A percentile compares a stretch with the other conserved stretches of the same genome.
phyloP scores from a whole-genome alignment of 495 filamentous ascomycete genomes.

The Penicillium ochrochloron region DNA sequence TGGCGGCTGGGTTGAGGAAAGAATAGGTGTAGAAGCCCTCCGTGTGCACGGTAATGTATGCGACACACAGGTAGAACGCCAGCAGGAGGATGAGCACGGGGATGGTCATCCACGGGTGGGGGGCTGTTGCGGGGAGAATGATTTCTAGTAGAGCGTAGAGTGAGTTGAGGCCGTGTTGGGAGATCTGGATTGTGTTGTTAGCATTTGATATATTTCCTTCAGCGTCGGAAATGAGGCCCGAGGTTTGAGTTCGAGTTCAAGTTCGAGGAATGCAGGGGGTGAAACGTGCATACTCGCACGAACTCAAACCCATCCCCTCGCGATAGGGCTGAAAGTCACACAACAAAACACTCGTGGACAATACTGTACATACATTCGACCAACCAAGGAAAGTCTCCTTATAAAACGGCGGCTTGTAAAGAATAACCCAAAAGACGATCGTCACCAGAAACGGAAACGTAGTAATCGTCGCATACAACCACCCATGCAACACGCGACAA shows the following conservation, averaged over 20 bases:
- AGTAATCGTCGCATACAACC: conserved; percentile 68
- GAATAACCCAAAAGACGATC: conserved; percentile 57
- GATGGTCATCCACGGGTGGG: conserved; percentile 49
- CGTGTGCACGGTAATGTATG: conserved; percentile 71
- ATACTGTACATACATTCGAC: conserved; percentile 59
- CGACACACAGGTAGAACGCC: conserved; percentile 71
- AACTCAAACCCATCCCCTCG: neutral
- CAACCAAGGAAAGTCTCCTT: conserved; percentile 56
- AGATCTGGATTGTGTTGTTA: conserved; percentile 50
- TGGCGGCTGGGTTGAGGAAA: conserved; percentile 66
- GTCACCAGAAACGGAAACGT: conserved; percentile 71
- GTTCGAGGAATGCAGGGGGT: conserved; percentile 15
- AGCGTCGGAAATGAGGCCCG: neutral
- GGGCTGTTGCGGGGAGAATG: conserved; percentile 61
- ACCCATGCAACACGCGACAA: conserved; percentile 66
- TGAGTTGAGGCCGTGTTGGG: conserved; percentile 74
- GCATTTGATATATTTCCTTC: neutral
- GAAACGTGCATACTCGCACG: conserved; percentile 5
- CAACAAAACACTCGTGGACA: neutral
- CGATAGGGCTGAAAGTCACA: neutral
- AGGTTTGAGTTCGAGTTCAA: neutral
- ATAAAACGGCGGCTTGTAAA: conserved; percentile 59
- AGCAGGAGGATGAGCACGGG: conserved; percentile 55
- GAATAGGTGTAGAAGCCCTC: conserved; percentile 75
- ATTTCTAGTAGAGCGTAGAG: conserved; percentile 75